Conservation (phyloP, 495 filamentous ascomycete genomes). For the Talaromyces ruber region DNA sequence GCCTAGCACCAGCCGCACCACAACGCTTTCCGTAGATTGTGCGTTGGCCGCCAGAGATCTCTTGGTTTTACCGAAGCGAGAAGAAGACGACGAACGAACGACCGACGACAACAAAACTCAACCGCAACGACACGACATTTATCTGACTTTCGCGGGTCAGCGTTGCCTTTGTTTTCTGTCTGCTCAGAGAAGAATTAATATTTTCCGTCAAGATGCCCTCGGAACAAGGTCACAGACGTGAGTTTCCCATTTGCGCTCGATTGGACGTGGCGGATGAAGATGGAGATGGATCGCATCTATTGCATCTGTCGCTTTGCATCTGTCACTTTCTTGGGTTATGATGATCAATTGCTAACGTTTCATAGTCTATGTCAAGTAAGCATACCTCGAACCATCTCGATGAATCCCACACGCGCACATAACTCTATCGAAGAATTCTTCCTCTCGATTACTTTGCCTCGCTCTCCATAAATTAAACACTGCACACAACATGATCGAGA, state of each 20-base stretch:
- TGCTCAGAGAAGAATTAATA: constrained; percentile 29
- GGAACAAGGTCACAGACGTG: constrained; percentile 77
- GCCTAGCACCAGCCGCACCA: constrained; percentile 30
- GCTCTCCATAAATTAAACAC: neutral
- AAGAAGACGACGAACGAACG: neutral
- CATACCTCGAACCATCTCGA: constrained; percentile 13
- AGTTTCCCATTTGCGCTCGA: constrained; percentile 31
- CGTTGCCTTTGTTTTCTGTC: constrained; percentile 32
- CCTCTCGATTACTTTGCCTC: neutral
- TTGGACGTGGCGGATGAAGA: neutral
- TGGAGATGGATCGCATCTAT: constrained; percentile 5
- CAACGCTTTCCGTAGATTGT: constrained; percentile 35
- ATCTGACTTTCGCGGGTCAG: constrained; percentile 39
- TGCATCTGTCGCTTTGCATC: neutral
- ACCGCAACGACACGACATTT: constrained; percentile 26
- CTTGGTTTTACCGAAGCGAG: constrained; percentile 25
- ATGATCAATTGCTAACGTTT: constrained; percentile 11
- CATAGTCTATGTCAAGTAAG: constrained; percentile 92
- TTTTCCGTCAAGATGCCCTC: constrained; percentile 68
- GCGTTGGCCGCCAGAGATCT: constrained; percentile 19
- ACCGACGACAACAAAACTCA: constrained; percentile 43
- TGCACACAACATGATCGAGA: too few relatives aligned
- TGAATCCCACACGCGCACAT: neutral
- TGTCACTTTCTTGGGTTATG: neutral
- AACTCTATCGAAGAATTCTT: neutral